These are phyloP conservation scores for Malus fusca DNA, from an alignment of 306 rosid species.

Conservation along the genomic window DNA sequence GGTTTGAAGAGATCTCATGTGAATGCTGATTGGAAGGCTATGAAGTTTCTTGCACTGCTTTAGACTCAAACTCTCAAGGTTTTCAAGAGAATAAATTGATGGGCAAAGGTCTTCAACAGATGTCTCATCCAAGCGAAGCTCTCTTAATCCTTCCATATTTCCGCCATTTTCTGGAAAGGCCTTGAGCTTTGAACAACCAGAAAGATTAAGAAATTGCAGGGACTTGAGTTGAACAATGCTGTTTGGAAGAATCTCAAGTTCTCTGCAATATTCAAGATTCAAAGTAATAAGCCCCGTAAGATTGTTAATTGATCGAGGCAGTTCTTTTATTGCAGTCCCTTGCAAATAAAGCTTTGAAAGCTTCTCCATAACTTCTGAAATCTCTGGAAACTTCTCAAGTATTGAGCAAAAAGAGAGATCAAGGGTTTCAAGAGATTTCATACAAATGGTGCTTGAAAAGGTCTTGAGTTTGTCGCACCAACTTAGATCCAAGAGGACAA, in stretches of 20 bases:
- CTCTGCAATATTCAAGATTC: neutral
- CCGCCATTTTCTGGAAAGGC: too few species aligned
- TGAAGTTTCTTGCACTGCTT: too few species aligned
- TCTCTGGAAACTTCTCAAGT: neutral
- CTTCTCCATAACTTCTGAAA: neutral
- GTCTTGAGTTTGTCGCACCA: neutral
- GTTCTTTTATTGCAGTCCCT: neutral
- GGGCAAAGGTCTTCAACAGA: too few species aligned
- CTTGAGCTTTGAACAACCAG: too few species aligned
- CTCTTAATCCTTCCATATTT: too few species aligned
- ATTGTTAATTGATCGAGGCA: neutral
- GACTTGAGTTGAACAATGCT: neutral
- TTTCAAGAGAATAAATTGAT: too few species aligned
- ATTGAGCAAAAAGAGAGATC: neutral
- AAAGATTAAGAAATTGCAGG: too few species aligned
- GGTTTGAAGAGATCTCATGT: too few species aligned
- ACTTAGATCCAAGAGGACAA: neutral
- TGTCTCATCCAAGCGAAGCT: too few species aligned
- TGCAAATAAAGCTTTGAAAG: neutral
- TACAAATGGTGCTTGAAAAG: neutral
- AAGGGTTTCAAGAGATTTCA: neutral
- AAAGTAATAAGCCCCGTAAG: neutral
- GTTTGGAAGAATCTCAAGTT: neutral
- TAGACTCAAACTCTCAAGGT: too few species aligned
- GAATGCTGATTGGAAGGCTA: too few species aligned